Percentiles rank a stretch among this genome's conserved stretches.
Conservation (phyloP, 2,329 filamentous ascomycete species). For the Fusarium camptoceras region DNA sequence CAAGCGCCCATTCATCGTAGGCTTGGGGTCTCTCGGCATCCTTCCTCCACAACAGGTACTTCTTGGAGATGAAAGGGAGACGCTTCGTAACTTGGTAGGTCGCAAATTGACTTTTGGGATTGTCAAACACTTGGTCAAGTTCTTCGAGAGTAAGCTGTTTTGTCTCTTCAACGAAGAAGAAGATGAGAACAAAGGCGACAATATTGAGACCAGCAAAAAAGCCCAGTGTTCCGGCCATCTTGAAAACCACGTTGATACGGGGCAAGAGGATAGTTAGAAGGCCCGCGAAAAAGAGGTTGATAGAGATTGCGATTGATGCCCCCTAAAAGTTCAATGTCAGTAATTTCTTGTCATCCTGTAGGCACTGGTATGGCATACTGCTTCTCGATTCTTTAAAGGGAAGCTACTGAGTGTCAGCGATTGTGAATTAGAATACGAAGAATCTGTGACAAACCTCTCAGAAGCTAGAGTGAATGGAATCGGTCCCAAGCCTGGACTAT, state of each 20-base stretch:
- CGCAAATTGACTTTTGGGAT: slow-evolving; percentile 54
- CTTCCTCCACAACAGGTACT: neutral
- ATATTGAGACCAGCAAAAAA: slow-evolving; percentile 60
- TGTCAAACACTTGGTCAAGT: slow-evolving; percentile 41
- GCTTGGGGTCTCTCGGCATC: neutral
- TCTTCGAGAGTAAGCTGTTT: slow-evolving; percentile 61
- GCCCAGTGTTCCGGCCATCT: slow-evolving; percentile 52
- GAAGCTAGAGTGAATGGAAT: slow-evolving; percentile 64
- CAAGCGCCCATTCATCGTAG: slow-evolving; percentile 14
- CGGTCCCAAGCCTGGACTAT: slow-evolving; percentile 57
- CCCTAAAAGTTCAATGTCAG: slow-evolving; percentile 50
- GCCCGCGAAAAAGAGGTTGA: slow-evolving; percentile 61
- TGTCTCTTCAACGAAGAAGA: slow-evolving; percentile 60
- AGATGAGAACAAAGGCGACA: slow-evolving; percentile 59
- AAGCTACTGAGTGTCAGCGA: slow-evolving; percentile 49
- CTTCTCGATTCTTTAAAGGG: slow-evolving; percentile 61
- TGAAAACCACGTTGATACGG: slow-evolving; percentile 41
- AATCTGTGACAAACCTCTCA: slow-evolving; percentile 45
- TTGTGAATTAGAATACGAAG: accelerated
- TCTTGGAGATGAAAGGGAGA: slow-evolving; percentile 52
- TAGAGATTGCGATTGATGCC: slow-evolving; percentile 60
- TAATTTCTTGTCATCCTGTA: accelerated
- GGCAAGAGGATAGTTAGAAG: slow-evolving; percentile 59
- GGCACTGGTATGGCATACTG: slow-evolving; percentile 38
- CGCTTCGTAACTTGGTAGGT: slow-evolving; percentile 51